Percentiles rank a stretch among this genome's conserved stretches.
phyloP scores from a whole-genome alignment of 1,284 basidiomycete genomes.

The Moniliophthora roreri region DNA sequence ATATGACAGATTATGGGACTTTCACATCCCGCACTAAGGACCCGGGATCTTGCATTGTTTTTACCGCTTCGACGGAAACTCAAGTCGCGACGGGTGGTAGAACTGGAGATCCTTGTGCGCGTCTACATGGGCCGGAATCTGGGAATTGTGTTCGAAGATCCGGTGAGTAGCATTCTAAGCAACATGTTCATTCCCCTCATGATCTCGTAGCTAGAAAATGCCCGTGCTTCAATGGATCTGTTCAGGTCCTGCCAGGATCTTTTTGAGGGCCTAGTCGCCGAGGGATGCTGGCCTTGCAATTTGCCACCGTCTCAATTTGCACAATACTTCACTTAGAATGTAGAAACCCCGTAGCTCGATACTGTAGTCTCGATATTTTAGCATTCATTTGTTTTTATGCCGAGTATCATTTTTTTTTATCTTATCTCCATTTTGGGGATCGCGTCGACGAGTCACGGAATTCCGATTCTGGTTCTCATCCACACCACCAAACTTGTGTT shows the following conservation, averaged over 20 bases:
- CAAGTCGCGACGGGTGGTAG: constrained; percentile 37
- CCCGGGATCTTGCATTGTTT: constrained; percentile 57
- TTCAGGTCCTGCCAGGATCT: constrained; percentile 48
- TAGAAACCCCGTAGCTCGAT: no score
- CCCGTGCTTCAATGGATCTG: constrained; percentile 48
- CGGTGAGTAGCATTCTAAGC: constrained; percentile 42
- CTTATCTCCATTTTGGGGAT: neutral
- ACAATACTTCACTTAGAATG: constrained; percentile 34
- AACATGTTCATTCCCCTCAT: no score
- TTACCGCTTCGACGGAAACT: constrained; percentile 51
- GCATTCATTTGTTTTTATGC: no score
- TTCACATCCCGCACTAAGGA: constrained; percentile 51
- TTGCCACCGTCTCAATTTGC: constrained; percentile 39
- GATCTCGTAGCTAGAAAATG: constrained; percentile 36
- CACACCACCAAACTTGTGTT: neutral
- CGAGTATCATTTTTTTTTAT: neutral
- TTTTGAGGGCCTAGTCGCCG: constrained; percentile 48
- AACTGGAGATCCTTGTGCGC: constrained; percentile 45
- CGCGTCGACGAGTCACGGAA: no score
- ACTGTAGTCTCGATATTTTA: no score
- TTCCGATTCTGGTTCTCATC: no score
- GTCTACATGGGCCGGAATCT: constrained; percentile 53
- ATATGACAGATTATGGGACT: constrained; percentile 49
- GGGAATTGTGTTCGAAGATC: constrained; percentile 46
- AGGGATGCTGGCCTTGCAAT: constrained; percentile 57